Percentiles rank a stretch among this genome's conserved stretches.
Conservation (phyloP, 2,329 filamentous ascomycete species). For the Fusarium staphyleae region DNA sequence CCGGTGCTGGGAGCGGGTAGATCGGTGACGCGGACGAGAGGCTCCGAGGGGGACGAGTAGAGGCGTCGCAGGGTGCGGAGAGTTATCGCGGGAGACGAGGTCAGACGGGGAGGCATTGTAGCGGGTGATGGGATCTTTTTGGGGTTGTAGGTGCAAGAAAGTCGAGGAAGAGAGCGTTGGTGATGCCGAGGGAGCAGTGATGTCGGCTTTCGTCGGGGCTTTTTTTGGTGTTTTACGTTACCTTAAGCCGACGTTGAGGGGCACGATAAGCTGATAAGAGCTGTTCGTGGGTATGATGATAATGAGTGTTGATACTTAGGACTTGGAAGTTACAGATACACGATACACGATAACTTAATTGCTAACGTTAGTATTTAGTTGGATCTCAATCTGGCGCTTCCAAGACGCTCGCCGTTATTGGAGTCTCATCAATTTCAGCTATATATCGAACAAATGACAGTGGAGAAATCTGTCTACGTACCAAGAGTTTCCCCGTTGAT, state of each 20-base stretch:
- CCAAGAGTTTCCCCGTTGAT: not conserved
- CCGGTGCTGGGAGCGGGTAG: slow-evolving; percentile 81
- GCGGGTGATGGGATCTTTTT: no score
- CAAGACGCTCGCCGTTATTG: no score
- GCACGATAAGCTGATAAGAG: slow-evolving; percentile 33
- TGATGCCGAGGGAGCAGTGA: slow-evolving; percentile 10
- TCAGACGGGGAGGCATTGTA: slow-evolving; percentile 46
- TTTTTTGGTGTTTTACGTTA: slow-evolving; percentile 8
- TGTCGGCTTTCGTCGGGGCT: slow-evolving; percentile 34
- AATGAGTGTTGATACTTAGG: no score
- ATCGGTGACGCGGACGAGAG: slow-evolving; percentile 73
- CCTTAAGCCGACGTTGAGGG: slow-evolving; percentile 23
- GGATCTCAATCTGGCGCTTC: no score
- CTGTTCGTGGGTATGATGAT: not conserved
- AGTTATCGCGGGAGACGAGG: slow-evolving; percentile 22
- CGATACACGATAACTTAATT: no score
- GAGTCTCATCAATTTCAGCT: no score
- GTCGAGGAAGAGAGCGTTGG: no score
- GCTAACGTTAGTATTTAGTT: no score
- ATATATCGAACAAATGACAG: no score
- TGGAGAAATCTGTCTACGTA: no score
- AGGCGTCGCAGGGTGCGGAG: slow-evolving; percentile 37
- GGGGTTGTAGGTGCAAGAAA: no score
- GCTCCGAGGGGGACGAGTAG: slow-evolving; percentile 56
- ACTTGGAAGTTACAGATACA: no score